Evolutionary conservation across 306 rosid species (phyloP), one percentile per base, ranked within the genome.

Genomic region (Lablab purpureus): DNA sequence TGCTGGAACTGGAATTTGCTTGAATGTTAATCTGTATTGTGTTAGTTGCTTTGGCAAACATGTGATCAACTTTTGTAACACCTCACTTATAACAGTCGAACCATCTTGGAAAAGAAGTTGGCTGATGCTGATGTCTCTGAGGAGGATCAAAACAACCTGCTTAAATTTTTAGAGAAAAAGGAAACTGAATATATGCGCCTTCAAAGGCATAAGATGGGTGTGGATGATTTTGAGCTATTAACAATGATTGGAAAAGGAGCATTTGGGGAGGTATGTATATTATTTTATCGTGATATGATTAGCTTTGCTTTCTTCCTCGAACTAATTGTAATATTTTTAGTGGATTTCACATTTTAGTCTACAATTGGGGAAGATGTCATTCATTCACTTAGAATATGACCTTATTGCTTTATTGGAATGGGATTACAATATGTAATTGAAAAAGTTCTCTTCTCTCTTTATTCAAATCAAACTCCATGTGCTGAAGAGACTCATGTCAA

Each of bases 211-310:
- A 96, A 96, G 84, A 96, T 96, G 98, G 98, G 97, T 6, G 96
- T 87, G 62, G 96, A 90, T 80, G 97, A 96, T 87, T 96, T 96
- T 77, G 98, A 91, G 86, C 79, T 93, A 87, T 77, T 96, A 86
- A 91, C 99, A 76, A 96, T 96, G 95, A 96, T 96, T 12, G 99
- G 99, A 32, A 96, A 88, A 85, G 99, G 99, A 46, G 99, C 99
- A 82, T 96, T 96, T 83, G 99, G 99, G 49, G 99, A 96, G 99
- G 99, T 95, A 90, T 78, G 78, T 64, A 40, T 47, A 25, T 60
- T 56, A 45, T 43, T n/a, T n/a, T 63, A 30, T 54, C 80, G 11
- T 52, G 43, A 45, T 45, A 50, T 75, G 78, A 41, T 10, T 40
- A 32, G 22, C n/a, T 76, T 23, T 66, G n/a, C n/a, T 80, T 22